Conservation (phyloP, 2,329 filamentous ascomycete species). For the Huntiella savannae region DNA sequence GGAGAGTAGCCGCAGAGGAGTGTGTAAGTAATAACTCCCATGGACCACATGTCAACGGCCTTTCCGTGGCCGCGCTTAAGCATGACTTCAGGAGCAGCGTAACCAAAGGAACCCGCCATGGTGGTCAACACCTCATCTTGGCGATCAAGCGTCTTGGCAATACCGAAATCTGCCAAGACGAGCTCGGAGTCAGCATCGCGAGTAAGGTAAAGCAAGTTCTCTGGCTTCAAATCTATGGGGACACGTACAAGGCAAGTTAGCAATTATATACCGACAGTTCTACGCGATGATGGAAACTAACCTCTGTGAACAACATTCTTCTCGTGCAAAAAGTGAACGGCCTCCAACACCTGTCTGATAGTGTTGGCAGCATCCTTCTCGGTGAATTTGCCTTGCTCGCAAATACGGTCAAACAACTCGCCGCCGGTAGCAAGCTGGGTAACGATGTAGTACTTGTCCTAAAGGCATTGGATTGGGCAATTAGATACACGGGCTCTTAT, state of each 20-base stretch:
- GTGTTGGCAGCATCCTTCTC: conserved; percentile 95
- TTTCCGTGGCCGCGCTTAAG: conserved; percentile 93
- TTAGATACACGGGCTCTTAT: neutral
- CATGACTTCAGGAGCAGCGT: conserved; percentile 96
- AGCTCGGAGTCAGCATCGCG: conserved; percentile 59
- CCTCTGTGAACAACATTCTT: conserved; percentile 94
- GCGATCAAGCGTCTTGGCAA: conserved; percentile 89
- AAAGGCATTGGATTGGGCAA: neutral
- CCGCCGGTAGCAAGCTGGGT: conserved; percentile 90
- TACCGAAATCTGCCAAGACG: conserved; percentile 92
- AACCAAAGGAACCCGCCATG: conserved; percentile 97
- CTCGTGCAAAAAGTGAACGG: conserved; percentile 83
- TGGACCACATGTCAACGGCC: conserved; percentile 97
- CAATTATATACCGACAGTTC: neutral
- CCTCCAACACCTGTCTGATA: conserved; percentile 78
- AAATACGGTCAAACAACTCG: conserved; percentile 94
- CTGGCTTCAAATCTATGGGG: conserved; percentile 94
- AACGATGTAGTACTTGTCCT: conserved; percentile 99
- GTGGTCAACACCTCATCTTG: conserved; percentile 86
- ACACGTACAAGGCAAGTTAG: neutral
- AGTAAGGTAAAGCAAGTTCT: conserved; percentile 89
- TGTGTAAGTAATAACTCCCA: conserved; percentile 97
- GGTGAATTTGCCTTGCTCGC: conserved; percentile 93
- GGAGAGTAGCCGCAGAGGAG: conserved; percentile 95
- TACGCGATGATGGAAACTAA: conserved; percentile 20